Conservation (phyloP, 108 stramenopile genomes). For the Pseudonitzschia multiseries region DNA sequence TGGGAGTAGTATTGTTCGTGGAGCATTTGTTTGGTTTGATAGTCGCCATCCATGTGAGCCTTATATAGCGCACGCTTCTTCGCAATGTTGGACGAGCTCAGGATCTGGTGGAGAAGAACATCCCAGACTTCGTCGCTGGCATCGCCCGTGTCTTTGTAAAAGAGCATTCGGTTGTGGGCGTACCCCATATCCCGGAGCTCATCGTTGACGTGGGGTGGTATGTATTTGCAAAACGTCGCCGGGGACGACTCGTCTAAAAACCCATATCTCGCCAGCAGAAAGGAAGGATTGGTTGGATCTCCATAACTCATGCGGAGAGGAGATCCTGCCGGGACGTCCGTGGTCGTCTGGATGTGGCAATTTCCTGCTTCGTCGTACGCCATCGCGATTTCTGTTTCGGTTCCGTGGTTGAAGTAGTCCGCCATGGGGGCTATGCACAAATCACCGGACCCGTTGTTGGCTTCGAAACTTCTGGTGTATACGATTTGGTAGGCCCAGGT, state of each 20-base stretch:
- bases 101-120: constrained; percentile 45
- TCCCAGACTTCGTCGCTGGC: constrained; percentile 60
- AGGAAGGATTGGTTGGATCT: constrained; percentile 60
- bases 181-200: constrained; percentile 63
- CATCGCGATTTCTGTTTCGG: constrained; percentile 35
- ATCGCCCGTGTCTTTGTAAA: constrained; percentile 64
- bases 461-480: constrained; percentile 26
- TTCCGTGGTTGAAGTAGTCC: constrained; percentile 56
- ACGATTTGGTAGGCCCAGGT: constrained; percentile 20
- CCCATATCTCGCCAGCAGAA: constrained; percentile 56
- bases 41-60: constrained; percentile 50
- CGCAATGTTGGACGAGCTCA: constrained; percentile 26
- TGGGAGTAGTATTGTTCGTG: constrained; percentile 58
- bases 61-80: constrained; percentile 42
- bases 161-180: constrained; percentile 53
- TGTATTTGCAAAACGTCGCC: constrained; percentile 70
- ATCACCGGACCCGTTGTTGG: constrained; percentile 36
- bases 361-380: constrained; percentile 42
- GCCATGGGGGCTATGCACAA: constrained; percentile 45
- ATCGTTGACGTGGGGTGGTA: constrained; percentile 35
- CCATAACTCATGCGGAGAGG: constrained; percentile 48
- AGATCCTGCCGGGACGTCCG: constrained; percentile 56
- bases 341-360: constrained; percentile 21
- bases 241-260: constrained; percentile 61
- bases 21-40: constrained; percentile 47